Evolutionary conservation across 1,284 basidiomycete genomes (phyloP), one percentile per base, ranked within the genome.

Genomic region (Porogramme epimiltina): DNA sequence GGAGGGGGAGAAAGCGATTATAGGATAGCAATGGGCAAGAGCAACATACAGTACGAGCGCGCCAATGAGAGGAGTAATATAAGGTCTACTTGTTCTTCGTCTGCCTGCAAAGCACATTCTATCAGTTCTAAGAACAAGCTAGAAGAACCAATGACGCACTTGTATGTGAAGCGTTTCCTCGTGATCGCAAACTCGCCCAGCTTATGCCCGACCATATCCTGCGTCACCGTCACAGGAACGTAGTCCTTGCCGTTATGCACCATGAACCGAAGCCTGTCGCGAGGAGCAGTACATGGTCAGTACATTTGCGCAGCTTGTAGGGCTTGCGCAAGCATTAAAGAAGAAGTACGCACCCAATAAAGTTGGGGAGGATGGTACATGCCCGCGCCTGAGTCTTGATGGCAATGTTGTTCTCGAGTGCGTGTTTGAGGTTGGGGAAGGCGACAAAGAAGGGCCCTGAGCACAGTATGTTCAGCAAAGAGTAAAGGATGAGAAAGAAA

Each of bases 131-230:
- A 3, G 4, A 34, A 25, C 3, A 4, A 1, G n/a, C n/a, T 22
- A 5, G 10, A 20, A 16, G 13, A 11, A 22, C 0, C 2, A 33
- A 19, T 26, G 40, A 80, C 86, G 63, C 65, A 89, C 89, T 80
- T 89, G 71, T 82, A 89, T n/a, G 75, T 78, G 67, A 91, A 90
- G 49, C 80, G 79, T 68, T 89, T 89, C 71, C 91, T 85, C 38
- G 95, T 98, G 54, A 88, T 81, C 18, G 94, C 79, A 72, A 98
- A 98, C 76, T 98, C 95, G 46, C 96, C 96, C 49, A 99, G 73
- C 72, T 99, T 98, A 70, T 98, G 95, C 0, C 96, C 96, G 2
- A 99, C 93, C 95, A 98, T 98, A 69, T 98, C 95, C 70, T 96
- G 93, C 13, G 92, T 94, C 52, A 99, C 80, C 31, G 80, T 74